A percentile compares a stretch with the other conserved stretches of the same genome.
phyloP scores from a whole-genome alignment of 2,329 filamentous ascomycete genomes.

The Chaetomiaceae sp. region DNA sequence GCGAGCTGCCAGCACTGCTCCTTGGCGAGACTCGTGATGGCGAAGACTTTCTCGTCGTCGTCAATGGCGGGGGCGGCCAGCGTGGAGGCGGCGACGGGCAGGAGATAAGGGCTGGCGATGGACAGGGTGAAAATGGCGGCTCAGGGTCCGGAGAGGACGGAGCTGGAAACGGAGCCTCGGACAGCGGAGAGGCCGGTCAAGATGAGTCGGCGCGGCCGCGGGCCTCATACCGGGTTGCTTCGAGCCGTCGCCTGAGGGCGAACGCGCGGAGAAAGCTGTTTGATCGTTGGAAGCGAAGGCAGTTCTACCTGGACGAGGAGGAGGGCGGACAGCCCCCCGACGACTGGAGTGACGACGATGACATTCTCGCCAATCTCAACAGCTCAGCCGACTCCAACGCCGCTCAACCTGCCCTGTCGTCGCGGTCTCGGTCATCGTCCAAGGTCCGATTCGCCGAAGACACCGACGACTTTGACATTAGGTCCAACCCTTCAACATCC shows the following conservation, averaged over 20 bases:
- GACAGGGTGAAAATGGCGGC: constrained; percentile 7
- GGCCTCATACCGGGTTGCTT: constrained; percentile 8
- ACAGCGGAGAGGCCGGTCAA: background rate
- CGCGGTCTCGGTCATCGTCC: constrained; percentile 68
- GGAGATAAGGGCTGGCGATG: constrained; percentile 9
- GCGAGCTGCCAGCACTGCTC: constrained; percentile 41
- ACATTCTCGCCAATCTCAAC: constrained; percentile 43
- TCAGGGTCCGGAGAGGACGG: constrained; percentile 6
- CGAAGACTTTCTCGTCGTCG: constrained; percentile 23
- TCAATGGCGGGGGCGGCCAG: constrained; percentile 22
- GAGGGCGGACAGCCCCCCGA: constrained; percentile 65
- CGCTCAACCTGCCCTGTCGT: constrained; percentile 36
- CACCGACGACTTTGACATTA: constrained; percentile 62
- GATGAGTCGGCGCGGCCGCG: constrained; percentile 7
- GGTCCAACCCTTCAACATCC: constrained; percentile 69
- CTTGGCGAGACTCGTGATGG: constrained; percentile 30
- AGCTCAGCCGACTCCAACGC: constrained; percentile 41
- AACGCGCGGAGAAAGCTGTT: constrained; percentile 52
- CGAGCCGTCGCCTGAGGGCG: constrained; percentile 29
- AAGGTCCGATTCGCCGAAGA: constrained; percentile 76
- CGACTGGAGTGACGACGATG: constrained; percentile 59
- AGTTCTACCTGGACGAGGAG: constrained; percentile 82
- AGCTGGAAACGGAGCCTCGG: background rate
- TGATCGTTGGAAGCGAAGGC: constrained; percentile 70
- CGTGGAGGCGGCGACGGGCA: constrained; percentile 13